Percentiles rank a stretch among this genome's conserved stretches.
These are phyloP conservation scores for Diaporthe australafricana DNA, from an alignment of 2,329 filamentous ascomycete species.

Conservation along the genomic window DNA sequence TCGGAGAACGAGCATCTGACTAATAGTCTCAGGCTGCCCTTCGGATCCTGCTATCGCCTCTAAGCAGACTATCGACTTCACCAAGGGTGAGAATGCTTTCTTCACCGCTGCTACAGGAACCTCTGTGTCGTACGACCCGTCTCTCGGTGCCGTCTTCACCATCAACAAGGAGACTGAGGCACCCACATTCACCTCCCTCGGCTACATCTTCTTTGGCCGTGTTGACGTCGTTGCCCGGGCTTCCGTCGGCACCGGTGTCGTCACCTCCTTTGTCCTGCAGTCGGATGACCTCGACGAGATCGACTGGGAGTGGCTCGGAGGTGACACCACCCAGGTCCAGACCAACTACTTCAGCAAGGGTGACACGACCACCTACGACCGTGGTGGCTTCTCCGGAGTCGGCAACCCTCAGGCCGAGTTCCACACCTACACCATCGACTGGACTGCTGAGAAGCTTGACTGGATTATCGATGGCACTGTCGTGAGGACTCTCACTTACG, in stretches of 20 bases:
- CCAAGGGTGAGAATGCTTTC: slow-evolving; percentile 72
- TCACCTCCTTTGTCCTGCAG: slow-evolving; percentile 90
- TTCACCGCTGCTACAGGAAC: slow-evolving; percentile 62
- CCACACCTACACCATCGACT: slow-evolving; percentile 77
- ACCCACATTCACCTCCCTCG: slow-evolving; percentile 79
- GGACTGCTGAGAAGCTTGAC: slow-evolving; percentile 68
- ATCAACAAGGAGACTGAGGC: slow-evolving; percentile 76
- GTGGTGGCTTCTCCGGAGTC: slow-evolving; percentile 72
- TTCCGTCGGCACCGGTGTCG: slow-evolving; percentile 84
- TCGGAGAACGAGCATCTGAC: not conserved
- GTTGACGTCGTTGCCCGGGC: slow-evolving; percentile 84
- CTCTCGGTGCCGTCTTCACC: slow-evolving; percentile 66
- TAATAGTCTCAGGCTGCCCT: slow-evolving; percentile 67
- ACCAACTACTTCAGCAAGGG: slow-evolving; percentile 89
- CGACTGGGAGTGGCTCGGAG: slow-evolving; percentile 95
- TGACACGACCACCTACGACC: slow-evolving; percentile 76
- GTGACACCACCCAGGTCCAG: slow-evolving; percentile 79
- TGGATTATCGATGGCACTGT: slow-evolving; percentile 68
- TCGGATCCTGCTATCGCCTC: slow-evolving; percentile 81
- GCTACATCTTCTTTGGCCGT: slow-evolving; percentile 97
- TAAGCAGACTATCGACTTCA: slow-evolving; percentile 77
- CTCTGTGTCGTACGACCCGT: slow-evolving; percentile 56
- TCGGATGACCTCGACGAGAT: slow-evolving; percentile 94
- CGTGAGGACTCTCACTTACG: slow-evolving; percentile 59
- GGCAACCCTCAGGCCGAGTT: slow-evolving; percentile 61